Conservation (phyloP, 352 stramenopile species). For the Globisporangium irregulare region DNA sequence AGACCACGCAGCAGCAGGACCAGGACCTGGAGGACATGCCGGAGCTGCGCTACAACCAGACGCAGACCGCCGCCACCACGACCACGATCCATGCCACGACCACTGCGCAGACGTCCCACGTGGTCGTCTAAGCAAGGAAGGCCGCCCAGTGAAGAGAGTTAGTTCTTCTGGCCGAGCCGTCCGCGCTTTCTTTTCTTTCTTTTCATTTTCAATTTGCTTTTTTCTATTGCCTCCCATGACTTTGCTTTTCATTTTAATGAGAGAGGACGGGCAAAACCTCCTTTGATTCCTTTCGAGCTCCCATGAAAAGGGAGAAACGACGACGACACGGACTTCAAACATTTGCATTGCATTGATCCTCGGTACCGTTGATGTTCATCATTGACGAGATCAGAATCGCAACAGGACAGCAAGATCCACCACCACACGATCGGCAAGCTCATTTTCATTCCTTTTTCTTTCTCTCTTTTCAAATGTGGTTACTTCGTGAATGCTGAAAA, state of each 20-base stretch:
- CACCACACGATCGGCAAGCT: not conserved
- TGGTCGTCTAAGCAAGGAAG: conserved; percentile 43
- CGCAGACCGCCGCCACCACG: conserved; percentile 20
- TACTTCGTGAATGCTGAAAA: not conserved
- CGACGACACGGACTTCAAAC: not conserved
- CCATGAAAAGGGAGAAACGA: not conserved
- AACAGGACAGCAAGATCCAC: too few species aligned
- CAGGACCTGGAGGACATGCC: conserved; percentile 71
- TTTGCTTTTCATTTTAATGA: not conserved
- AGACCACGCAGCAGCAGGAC: conserved; percentile 49
- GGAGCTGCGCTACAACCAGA: conserved; percentile 78
- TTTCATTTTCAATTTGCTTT: conserved; percentile 4
- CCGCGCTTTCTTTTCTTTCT: not conserved
- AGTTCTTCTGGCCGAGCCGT: too few species aligned
- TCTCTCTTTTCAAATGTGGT: not conserved
- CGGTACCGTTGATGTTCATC: not conserved
- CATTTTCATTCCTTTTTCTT: not conserved
- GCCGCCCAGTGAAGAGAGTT: not conserved
- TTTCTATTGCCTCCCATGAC: not conserved
- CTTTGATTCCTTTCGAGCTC: not conserved
- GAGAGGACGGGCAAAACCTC: not conserved
- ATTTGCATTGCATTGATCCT: not conserved
- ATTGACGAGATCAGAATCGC: too few species aligned
- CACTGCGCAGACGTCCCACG: conserved; percentile 44
- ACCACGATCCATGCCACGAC: conserved; percentile 23